Evolutionary conservation across 2,329 filamentous ascomycete species (phyloP), one percentile per base, ranked within the genome.

Genomic region (Westerdykella ornata): DNA sequence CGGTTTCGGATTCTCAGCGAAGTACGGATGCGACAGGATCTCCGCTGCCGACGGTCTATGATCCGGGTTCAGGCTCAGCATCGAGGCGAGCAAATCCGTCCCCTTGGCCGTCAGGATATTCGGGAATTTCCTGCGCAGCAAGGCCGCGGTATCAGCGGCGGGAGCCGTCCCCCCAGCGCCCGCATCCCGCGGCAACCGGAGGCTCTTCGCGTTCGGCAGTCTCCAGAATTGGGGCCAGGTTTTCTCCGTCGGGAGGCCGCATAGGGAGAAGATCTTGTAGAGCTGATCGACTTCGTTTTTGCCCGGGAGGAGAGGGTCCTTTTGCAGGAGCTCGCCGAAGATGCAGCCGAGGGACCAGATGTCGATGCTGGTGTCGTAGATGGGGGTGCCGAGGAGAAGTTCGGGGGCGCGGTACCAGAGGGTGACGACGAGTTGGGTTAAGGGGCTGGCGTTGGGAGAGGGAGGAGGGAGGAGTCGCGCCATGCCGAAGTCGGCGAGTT

Each of bases 401-500:
- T 97, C 92, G 0, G 92, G 92, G 1, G 86, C 78, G 42, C 92
- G 85, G 66, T 98, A 98, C 92, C 92, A 98, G 5, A 98, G 77
- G 5, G 92, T 98, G 14, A 97, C 90, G 47, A 98, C 92, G 35
- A 97, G 78, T 61, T 90, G 85, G 2, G 92, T 97, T 45, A 97
- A 76, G 48, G 85, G 84, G 1, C 81, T 76, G 4, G 74, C 7
- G 72, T 8, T 33, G 5, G 30, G 30, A 53, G 87, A 81, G 3
- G 52, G 31, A 2, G 29, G 58, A 38, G 85, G 85, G 42, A 85
- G 85, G 68, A 92, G 92, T 19, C 92, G 80, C 3, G 92, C 90
- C 88, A 98, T 96, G 65, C 92, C 92, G 62, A 98, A 98, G 68
- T 98, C 92, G 45, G 92, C 92, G 49, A 98, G 83, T 68, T 96